Percentiles rank a stretch among this genome's conserved stretches.
Conservation (phyloP, 352 stramenopile genomes). For the Globisporangium paddicum region DNA sequence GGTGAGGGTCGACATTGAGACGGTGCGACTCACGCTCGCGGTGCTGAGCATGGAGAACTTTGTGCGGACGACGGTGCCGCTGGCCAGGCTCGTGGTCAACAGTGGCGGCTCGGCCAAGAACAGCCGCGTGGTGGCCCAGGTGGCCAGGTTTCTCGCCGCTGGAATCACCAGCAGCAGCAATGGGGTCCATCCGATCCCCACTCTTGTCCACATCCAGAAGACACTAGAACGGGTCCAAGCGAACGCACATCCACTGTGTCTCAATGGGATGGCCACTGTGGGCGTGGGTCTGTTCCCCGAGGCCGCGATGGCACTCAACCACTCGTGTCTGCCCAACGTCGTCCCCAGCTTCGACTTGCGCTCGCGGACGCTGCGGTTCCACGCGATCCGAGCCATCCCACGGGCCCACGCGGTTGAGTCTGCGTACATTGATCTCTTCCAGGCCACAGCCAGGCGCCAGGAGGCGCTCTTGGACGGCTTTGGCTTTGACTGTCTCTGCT, state of each 20-base stretch:
- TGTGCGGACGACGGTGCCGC: conserved; percentile 25
- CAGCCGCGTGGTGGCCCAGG: not conserved
- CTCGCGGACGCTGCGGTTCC: conserved; percentile 42
- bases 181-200: not conserved
- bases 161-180: conserved; percentile 2
- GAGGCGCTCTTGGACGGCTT: conserved; percentile 34
- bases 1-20: conserved; percentile 30
- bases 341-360: conserved; percentile 38
- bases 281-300: conserved; percentile 61
- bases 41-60: conserved; percentile 58
- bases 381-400: conserved; percentile 32
- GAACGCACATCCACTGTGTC: conserved; percentile 51
- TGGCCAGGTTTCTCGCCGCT: conserved; percentile 1
- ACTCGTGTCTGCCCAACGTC: conserved; percentile 64
- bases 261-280: conserved; percentile 34
- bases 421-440: conserved; percentile 52
- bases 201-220: conserved; percentile 20
- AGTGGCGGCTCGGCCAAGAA: conserved; percentile 1
- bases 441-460: conserved; percentile 29
- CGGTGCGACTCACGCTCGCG: conserved; percentile 38
- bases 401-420: conserved; percentile 33
- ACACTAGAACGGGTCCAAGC: conserved; percentile 40
- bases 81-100: conserved; percentile 21
- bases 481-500: conserved; percentile 45
- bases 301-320: conserved; percentile 63